A percentile compares a stretch with the other conserved stretches of the same genome.
phyloP scores from a whole-genome alignment of 2,329 filamentous ascomycete genomes.

The Ceratocystis destructans region DNA sequence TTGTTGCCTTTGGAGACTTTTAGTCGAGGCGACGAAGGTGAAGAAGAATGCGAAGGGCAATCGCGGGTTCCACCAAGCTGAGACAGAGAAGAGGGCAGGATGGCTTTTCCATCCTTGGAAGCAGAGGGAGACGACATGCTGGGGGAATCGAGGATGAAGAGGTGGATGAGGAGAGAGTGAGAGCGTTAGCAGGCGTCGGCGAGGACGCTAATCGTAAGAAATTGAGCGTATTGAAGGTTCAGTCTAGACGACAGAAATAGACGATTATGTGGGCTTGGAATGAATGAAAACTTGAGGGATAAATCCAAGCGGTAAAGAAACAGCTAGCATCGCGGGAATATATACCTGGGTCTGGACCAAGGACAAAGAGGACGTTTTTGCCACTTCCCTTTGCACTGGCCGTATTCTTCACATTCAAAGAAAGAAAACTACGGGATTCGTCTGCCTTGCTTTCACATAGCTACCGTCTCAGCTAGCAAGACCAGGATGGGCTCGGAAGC shows the following conservation, averaged over 20 bases:
- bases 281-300: not conserved
- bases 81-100: not conserved
- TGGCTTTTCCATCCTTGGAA: not conserved
- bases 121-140: slow-evolving; percentile 1
- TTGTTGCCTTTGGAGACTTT: not conserved
- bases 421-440: not conserved
- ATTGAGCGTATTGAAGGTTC: no score
- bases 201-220: no score
- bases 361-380: no score
- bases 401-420: not conserved
- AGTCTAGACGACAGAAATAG: not conserved
- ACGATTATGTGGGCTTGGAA: not conserved
- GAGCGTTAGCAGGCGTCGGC: not conserved
- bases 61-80: not conserved
- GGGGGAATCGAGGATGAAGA: not conserved
- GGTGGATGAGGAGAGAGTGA: not conserved
- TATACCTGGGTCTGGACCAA: not conserved
- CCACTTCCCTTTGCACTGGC: not conserved
- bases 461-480: not conserved
- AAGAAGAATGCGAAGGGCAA: not conserved
- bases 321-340: not conserved
- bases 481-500: not conserved
- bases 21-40: not conserved
- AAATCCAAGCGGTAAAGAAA: not conserved
- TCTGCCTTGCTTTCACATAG: not conserved